Evolutionary conservation across 2,329 filamentous ascomycete species (phyloP), one percentile per base, ranked within the genome.

Genomic region (Pestalotiopsis sp.): DNA sequence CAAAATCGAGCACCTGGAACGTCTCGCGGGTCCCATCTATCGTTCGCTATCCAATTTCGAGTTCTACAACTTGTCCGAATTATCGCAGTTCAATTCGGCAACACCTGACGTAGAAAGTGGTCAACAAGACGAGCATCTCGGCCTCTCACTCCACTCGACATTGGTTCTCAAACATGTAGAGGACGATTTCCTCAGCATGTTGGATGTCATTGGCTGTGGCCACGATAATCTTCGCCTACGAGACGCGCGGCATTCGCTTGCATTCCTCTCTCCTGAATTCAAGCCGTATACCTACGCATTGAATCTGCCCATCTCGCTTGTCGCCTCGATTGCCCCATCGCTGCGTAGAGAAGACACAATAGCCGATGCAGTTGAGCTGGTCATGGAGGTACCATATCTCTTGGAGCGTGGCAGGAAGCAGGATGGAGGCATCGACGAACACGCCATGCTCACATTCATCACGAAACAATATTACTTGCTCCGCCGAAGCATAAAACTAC

Each of bases 361-460:
- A 39, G 62, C 62, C 2, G 62, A 64, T 52, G 62, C 62, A 12
- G 23, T 64, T 17, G 62, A 64, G 62, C 62, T 64, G 20, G 41
- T 52, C 14, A 23, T 64, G 31, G 62, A 64, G n/a, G 17, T 63
- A 6, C 31, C 60, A 17, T 13, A 36, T 13, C 17, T 38, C 23
- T 17, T 63, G 27, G 31, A 38, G 14, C 3, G n/a, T 7, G 31
- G 20, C 12, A 27, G 17, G 38, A 13, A 14, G 38, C 23, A 23
- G 17, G 41, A n/a, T 6, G 57, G 23, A 6, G 57, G 57, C 7
- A 59, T 36, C 14, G 23, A 59, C 57, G 25, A 59, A 27, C 62
- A 64, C n/a, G 27, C 20, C 23, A 27, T 39, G 41, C 31, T 39
- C n/a, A 64, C 38, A 7, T 64, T 14, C 17, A 25, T 64, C 20